Conservation (phyloP, 192 early-diverging fungal genomes). For the Podila verticillata region DNA sequence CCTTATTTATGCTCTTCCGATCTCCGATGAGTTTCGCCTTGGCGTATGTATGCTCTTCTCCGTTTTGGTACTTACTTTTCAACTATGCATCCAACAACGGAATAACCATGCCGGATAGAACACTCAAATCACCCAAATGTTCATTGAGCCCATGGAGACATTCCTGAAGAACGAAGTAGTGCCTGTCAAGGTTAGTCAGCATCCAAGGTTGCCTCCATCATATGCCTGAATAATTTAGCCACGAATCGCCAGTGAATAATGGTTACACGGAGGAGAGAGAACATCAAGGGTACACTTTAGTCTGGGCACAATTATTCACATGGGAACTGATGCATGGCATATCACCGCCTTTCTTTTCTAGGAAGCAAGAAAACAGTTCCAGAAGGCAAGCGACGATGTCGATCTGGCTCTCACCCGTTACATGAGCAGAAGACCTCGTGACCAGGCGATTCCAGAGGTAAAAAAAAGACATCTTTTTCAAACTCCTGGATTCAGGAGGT, state of each 20-base stretch:
- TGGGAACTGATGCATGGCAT: neutral
- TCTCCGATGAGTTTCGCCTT: neutral
- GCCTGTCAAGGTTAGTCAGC: slow-evolving; percentile 60
- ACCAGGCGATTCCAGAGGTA: slow-evolving; percentile 67
- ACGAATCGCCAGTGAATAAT: too few relatives aligned
- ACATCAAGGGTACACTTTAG: too few relatives aligned
- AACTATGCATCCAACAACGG: neutral
- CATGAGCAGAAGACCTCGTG: slow-evolving; percentile 69
- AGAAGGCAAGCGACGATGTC: slow-evolving; percentile 69
- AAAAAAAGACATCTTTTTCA: slow-evolving; percentile 7
- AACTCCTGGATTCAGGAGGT: slow-evolving; percentile 40
- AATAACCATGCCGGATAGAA: slow-evolving; percentile 42
- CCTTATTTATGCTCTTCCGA: neutral
- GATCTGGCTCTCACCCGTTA: slow-evolving; percentile 66
- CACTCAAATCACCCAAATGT: slow-evolving; percentile 73
- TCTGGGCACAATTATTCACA: too few relatives aligned
- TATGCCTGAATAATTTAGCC: neutral
- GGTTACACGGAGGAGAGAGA: too few relatives aligned
- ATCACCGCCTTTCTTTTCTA: slow-evolving; percentile 17
- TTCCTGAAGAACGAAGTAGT: slow-evolving; percentile 64
- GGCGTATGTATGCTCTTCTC: too few relatives aligned
- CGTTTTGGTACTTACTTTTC: neutral
- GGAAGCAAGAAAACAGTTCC: slow-evolving; percentile 69
- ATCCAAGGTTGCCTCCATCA: neutral
- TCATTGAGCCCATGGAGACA: slow-evolving; percentile 73